phyloP scores from a whole-genome alignment of 495 filamentous ascomycete genomes.

The Haplographium delicatum region DNA sequence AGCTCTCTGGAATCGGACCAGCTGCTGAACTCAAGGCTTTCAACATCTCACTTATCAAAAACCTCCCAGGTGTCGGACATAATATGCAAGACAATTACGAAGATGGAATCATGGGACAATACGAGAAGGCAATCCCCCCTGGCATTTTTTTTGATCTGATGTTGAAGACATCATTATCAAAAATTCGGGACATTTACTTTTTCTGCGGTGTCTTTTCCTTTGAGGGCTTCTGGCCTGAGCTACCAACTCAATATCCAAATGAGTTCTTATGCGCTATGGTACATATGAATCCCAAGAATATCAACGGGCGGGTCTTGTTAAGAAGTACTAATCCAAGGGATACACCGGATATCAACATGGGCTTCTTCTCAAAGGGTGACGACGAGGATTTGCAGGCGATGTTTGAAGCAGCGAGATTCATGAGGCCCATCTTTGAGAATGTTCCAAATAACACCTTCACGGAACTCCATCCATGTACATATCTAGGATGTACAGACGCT shows the following conservation, averaged over 20 bases:
- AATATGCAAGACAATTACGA: conserved; percentile 65
- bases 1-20: conserved; percentile 59
- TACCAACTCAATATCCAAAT: not conserved
- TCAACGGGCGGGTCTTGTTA: conserved; percentile 33
- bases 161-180: too few species aligned
- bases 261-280: not conserved
- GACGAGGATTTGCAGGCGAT: not conserved
- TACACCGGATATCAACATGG: conserved; percentile 45
- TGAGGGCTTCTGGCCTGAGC: not conserved
- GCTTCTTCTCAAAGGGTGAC: not conserved
- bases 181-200: too few species aligned
- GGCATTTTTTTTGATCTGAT: too few species aligned
- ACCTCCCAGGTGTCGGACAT: conserved; percentile 55
- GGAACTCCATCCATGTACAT: not conserved
- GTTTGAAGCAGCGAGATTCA: not conserved
- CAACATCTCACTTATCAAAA: conserved; percentile 46
- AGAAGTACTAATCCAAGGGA: conserved; percentile 47
- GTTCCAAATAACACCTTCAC: not conserved
- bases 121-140: too few species aligned
- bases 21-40: conserved; percentile 40
- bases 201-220: too few species aligned
- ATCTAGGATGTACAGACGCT: not conserved
- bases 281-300: conserved; percentile 2
- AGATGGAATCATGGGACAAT: conserved; percentile 40
- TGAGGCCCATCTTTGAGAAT: not conserved